phyloP scores from a whole-genome alignment of 176 grass and related monocot genomes.

The sorghum (Sorghum bicolor) region Sorghum_bicolor_NCBIv3 NC_012873.2:3061001-3061500 shows the following conservation, averaged over 20 bases:
- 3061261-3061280: conserved; percentile 61
- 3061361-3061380: conserved; percentile 82
- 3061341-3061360: conserved; percentile 73
- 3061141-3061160: conserved; percentile 70
- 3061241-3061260: conserved; percentile 66
- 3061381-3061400: conserved; percentile 99
- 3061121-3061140: conserved; percentile 65
- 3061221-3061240: conserved; percentile 76
- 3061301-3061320: conserved; percentile 98
- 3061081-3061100: conserved; percentile 51
- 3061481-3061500: background rate
- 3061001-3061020: conserved; percentile 50
- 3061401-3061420: conserved; percentile 87
- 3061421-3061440: conserved; percentile 86
- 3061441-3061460: conserved; percentile 54
- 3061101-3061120: conserved; percentile 58
- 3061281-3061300: conserved; percentile 64
- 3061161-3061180: conserved; percentile 70
- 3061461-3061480: conserved; percentile 10
- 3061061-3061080: conserved; percentile 42
- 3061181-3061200: conserved; percentile 76
- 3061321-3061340: conserved; percentile 90
- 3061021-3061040: conserved; percentile 49
- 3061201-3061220: conserved; percentile 65
- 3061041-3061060: conserved; percentile 69